These are phyloP conservation scores for Pestalotiopsis sp. DNA, from an alignment of 2,329 filamentous ascomycete species.

Conservation along the genomic window DNA sequence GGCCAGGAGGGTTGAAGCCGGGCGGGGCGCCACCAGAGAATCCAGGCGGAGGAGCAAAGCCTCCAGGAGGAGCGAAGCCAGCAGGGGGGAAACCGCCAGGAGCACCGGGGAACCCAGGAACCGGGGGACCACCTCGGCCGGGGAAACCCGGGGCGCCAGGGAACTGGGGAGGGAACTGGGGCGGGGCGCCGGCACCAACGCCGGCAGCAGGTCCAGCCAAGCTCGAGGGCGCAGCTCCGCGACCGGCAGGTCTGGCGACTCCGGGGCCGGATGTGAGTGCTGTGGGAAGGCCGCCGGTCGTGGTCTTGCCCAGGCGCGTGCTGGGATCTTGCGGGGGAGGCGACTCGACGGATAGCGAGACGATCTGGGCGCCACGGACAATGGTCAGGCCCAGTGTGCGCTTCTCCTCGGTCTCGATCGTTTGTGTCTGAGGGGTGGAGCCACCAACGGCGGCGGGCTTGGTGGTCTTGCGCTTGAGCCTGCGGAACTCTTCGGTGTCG, in stretches of 20 bases:
- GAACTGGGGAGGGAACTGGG: conserved; percentile 51
- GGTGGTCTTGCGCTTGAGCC: conserved; percentile 80
- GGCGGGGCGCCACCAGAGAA: conserved; percentile 58
- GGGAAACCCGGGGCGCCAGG: conserved; percentile 53
- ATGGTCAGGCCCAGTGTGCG: conserved; percentile 95
- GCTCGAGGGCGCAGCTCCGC: conserved; percentile 75
- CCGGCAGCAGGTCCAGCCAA: conserved; percentile 86
- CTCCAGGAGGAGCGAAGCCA: conserved; percentile 45
- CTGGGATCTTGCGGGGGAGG: conserved; percentile 93
- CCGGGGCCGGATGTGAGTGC: conserved; percentile 83
- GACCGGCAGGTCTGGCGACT: conserved; percentile 86
- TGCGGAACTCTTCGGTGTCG: conserved; percentile 97
- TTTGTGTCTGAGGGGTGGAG: conserved; percentile 61
- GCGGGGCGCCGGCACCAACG: conserved; percentile 69
- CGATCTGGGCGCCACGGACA: conserved; percentile 90
- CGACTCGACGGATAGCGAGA: conserved; percentile 93
- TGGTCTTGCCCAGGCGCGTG: conserved; percentile 79
- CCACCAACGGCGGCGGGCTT: conserved; percentile 67
- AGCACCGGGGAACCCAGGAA: conserved; percentile 25
- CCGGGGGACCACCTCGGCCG: conserved; percentile 53
- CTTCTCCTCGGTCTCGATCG: conserved; percentile 93
- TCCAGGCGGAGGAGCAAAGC: conserved; percentile 49
- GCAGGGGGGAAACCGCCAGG: conserved; percentile 50
- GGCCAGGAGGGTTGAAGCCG: conserved; percentile 76
- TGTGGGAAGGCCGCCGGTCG: conserved; percentile 68